These are phyloP conservation scores for Spathaspora hagerdaliae DNA, from an alignment of 805 yeast genomes.

Conservation along the genomic window DNA sequence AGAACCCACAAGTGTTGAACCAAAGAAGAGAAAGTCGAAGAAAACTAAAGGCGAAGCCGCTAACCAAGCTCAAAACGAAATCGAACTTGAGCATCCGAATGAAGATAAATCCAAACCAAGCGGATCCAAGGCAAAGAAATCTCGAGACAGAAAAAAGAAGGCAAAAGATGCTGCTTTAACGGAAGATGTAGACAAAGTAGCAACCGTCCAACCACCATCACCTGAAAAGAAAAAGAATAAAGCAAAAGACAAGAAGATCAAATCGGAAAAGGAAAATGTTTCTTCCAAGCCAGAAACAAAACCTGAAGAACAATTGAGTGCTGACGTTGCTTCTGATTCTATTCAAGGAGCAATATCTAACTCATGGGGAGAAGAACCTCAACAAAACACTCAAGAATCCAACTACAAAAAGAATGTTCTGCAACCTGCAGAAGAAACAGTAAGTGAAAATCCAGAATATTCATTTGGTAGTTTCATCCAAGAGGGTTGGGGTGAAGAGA, in stretches of 20 bases:
- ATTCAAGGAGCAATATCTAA: no score
- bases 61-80: not conserved
- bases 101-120: not conserved
- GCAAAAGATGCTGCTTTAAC: no score
- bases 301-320: not conserved
- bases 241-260: no score
- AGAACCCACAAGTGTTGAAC: not conserved
- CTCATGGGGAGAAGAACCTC: no score
- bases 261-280: no score
- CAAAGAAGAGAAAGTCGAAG: constrained; percentile 1
- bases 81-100: no score
- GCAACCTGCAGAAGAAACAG: not conserved
- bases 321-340: no score
- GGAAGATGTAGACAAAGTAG: no score
- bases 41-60: not conserved
- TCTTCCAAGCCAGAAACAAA: not conserved
- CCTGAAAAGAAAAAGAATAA: no score
- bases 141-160: not conserved
- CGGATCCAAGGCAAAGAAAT: not conserved
- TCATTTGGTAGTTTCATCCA: not conserved
- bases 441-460: not conserved
- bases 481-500: constrained; percentile 1
- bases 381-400: no score
- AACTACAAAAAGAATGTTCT: no score
- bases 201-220: no score